Evolutionary conservation across 768 basidiomycete genomes (phyloP).

Genomic region (Plicaturopsis crispa): DNA sequence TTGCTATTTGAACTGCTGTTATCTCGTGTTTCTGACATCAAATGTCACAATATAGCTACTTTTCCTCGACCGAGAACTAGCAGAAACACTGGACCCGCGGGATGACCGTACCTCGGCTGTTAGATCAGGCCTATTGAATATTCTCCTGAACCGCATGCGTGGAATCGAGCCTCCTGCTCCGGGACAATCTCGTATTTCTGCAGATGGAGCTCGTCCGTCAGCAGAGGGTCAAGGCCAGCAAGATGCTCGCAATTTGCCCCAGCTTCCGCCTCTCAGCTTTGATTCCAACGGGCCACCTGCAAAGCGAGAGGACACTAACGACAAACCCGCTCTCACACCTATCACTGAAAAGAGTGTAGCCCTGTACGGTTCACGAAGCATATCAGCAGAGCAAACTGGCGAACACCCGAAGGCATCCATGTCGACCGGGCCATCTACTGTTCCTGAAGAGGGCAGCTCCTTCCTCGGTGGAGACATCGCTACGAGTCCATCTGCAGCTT

Average conservation of each 20-base stretch:
- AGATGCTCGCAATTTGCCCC: conserved; percentile 24
- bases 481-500: no score
- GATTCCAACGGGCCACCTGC: conserved; percentile 16
- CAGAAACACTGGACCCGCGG: conserved; percentile 68
- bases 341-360: no score
- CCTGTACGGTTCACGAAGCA: no score
- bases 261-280: conserved; percentile 58
- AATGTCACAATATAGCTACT: conserved; percentile 43
- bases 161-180: conserved; percentile 19
- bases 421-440: no score
- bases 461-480: no score
- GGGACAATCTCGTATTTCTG: no score
- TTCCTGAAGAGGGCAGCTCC: no score
- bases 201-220: neutral
- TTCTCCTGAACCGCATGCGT: conserved; percentile 61
- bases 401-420: no score
- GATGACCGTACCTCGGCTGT: conserved; percentile 71
- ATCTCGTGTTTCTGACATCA: conserved; percentile 7
- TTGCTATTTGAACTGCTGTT: conserved; percentile 8
- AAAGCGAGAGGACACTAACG: conserved; percentile 15
- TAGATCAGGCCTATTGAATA: conserved; percentile 51
- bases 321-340: conserved; percentile 38
- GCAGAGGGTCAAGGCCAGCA: conserved; percentile 4
- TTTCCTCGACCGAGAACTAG: conserved; percentile 82
- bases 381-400: no score